A percentile compares a stretch with the other conserved stretches of the same genome.
Evolutionary conservation across 2,329 filamentous ascomycete genomes (phyloP).

Genomic region (Reticulascus tulasneorum): DNA sequence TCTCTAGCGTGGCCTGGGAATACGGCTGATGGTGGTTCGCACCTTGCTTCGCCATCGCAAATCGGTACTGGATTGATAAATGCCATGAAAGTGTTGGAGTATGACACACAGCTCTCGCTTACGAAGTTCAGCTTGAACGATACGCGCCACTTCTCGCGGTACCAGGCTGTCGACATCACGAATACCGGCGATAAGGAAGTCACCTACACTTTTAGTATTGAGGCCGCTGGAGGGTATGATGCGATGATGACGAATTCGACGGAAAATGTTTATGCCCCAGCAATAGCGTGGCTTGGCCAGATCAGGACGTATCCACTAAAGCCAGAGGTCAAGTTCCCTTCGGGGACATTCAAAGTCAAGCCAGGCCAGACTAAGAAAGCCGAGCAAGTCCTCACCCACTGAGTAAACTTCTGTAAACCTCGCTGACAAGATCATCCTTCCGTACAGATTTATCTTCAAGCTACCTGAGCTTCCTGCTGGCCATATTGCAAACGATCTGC

Average conservation of each 20-base stretch:
- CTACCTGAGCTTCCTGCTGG: too few species aligned
- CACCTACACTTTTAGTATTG: conserved; percentile 32
- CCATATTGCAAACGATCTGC: too few species aligned
- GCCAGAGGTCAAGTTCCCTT: conserved; percentile 1
- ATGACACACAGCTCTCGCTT: conserved; percentile 32
- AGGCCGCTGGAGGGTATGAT: conserved; percentile 23
- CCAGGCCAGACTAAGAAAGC: conserved; percentile 1
- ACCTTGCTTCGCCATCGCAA: conserved; percentile 30
- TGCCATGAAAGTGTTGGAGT: conserved; percentile 35
- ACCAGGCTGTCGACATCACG: conserved; percentile 24
- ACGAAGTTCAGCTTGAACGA: conserved; percentile 42
- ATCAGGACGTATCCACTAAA: conserved; percentile 1
- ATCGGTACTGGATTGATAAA: conserved; percentile 39
- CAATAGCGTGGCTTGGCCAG: too few species aligned
- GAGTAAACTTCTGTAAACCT: too few species aligned
- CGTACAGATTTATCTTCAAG: too few species aligned
- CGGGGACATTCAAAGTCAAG: conserved; percentile 1
- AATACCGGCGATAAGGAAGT: conserved; percentile 31
- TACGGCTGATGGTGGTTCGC: conserved; percentile 16
- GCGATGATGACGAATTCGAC: too few species aligned
- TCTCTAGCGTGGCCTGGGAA: conserved; percentile 25
- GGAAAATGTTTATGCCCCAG: too few species aligned
- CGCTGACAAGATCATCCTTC: too few species aligned
- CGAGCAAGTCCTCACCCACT: too few species aligned
- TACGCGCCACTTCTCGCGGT: conserved; percentile 32